These are phyloP conservation scores for Nicotiana paniculata DNA, from an alignment of 257 asterid species.

Conservation along the genomic window DNA sequence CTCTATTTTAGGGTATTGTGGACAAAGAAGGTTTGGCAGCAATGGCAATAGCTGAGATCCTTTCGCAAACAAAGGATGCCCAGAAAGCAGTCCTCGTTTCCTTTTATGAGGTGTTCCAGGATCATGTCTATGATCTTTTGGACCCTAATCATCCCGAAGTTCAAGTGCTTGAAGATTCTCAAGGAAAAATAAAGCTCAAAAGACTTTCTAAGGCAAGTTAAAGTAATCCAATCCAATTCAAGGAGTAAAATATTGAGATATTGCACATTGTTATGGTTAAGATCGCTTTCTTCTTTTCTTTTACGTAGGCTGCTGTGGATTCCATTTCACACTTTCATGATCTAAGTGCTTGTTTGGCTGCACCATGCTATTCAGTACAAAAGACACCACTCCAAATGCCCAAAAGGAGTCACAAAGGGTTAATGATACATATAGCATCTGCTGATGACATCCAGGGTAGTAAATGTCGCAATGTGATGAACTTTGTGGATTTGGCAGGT, in stretches of 20 bases:
- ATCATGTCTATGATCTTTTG: constrained; percentile 60
- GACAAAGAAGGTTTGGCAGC: constrained; percentile 67
- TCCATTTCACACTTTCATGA: constrained; percentile 42
- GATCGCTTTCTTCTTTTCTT: constrained; percentile 15
- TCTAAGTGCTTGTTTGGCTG: constrained; percentile 26
- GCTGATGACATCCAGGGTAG: constrained; percentile 24
- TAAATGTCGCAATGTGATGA: constrained; percentile 48
- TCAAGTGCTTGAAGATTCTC: constrained; percentile 63
- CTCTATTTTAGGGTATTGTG: constrained; percentile 43
- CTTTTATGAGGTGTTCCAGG: constrained; percentile 57
- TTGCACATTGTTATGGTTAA: background rate
- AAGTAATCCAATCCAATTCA: background rate
- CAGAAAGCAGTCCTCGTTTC: constrained; percentile 46
- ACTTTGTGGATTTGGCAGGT: constrained; percentile 94
- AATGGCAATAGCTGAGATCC: constrained; percentile 61
- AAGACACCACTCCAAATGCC: constrained; percentile 32
- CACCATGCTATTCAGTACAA: constrained; percentile 23
- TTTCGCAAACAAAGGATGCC: constrained; percentile 37
- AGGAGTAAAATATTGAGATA: background rate
- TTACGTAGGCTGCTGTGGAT: constrained; percentile 43
- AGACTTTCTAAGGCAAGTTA: constrained; percentile 73
- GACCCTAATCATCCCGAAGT: constrained; percentile 46
- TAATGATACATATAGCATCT: constrained; percentile 50
- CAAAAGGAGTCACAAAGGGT: constrained; percentile 54
- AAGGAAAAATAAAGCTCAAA: constrained; percentile 62